Evolutionary conservation across 495 filamentous ascomycete species (phyloP).

Genomic region (Achaetomiella virescens): DNA sequence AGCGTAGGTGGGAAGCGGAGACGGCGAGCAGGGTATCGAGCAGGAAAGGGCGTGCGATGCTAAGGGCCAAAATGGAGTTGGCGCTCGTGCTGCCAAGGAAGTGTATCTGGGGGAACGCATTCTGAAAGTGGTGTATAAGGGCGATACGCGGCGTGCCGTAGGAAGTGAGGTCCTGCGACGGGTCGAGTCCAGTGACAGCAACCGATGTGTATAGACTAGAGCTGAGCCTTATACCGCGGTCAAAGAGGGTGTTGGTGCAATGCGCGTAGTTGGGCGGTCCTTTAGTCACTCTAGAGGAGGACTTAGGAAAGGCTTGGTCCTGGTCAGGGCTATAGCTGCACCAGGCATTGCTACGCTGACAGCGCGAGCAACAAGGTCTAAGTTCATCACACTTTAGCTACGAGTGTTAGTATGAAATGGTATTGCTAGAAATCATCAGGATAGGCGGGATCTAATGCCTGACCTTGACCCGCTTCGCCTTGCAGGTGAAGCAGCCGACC

Average conservation of each 20-base stretch:
- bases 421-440: too few relatives aligned
- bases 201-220: background rate
- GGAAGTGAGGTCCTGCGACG: background rate
- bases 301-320: too few relatives aligned
- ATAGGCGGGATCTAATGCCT: too few relatives aligned
- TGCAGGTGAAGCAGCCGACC: background rate
- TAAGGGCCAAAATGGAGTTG: background rate
- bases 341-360: background rate
- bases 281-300: too few relatives aligned
- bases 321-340: background rate
- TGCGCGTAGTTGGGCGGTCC: too few relatives aligned
- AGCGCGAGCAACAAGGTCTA: background rate
- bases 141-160: background rate
- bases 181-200: background rate
- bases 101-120: background rate
- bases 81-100: background rate
- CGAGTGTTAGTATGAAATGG: background rate
- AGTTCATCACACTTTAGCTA: background rate
- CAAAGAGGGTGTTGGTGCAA: too few relatives aligned
- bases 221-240: too few relatives aligned
- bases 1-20: background rate
- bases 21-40: background rate
- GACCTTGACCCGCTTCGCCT: background rate
- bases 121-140: background rate
- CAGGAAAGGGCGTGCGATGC: background rate